phyloP scores from a whole-genome alignment of 108 stramenopile species.

The Fistulifera solaris region DNA sequence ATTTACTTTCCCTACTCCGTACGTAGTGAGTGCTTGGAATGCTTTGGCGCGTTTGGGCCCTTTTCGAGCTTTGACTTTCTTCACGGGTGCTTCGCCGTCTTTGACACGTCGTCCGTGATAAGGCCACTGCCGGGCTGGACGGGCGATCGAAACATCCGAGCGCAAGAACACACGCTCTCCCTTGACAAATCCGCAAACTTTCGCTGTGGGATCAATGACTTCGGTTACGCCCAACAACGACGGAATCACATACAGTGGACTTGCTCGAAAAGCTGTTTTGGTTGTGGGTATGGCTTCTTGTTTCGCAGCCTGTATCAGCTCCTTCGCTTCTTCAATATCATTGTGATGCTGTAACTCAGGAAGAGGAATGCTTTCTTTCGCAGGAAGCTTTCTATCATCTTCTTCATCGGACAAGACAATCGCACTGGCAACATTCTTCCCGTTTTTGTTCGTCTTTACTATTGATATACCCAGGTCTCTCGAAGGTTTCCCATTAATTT shows the following conservation, averaged over 20 bases:
- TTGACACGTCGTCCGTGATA: constrained; percentile 72
- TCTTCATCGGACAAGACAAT: not conserved
- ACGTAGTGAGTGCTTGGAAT: constrained; percentile 58
- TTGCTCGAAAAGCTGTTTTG: constrained; percentile 65
- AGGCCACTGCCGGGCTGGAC: constrained; percentile 59
- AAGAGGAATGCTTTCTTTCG: not conserved
- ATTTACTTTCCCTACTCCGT: constrained; percentile 44
- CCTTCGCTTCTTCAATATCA: constrained; percentile 38
- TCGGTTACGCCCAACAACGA: constrained; percentile 57
- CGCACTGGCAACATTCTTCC: not conserved
- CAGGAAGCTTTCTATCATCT: not conserved
- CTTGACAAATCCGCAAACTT: constrained; percentile 77
- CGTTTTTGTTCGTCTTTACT: not conserved
- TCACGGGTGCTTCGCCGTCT: constrained; percentile 53
- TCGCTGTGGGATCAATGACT: constrained; percentile 69
- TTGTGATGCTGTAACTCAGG: not conserved
- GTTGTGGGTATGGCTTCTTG: constrained; percentile 73
- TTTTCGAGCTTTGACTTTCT: constrained; percentile 59
- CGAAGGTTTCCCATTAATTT: not conserved
- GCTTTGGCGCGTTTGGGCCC: constrained; percentile 19
- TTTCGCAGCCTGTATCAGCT: constrained; percentile 21
- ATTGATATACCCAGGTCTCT: not conserved
- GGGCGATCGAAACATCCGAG: constrained; percentile 62
- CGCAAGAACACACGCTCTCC: constrained; percentile 69
- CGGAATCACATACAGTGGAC: constrained; percentile 60